A percentile compares a stretch with the other conserved stretches of the same genome.
Conservation (phyloP, 2,329 filamentous ascomycete species). For the Hymenoscyphus infarciens region DNA sequence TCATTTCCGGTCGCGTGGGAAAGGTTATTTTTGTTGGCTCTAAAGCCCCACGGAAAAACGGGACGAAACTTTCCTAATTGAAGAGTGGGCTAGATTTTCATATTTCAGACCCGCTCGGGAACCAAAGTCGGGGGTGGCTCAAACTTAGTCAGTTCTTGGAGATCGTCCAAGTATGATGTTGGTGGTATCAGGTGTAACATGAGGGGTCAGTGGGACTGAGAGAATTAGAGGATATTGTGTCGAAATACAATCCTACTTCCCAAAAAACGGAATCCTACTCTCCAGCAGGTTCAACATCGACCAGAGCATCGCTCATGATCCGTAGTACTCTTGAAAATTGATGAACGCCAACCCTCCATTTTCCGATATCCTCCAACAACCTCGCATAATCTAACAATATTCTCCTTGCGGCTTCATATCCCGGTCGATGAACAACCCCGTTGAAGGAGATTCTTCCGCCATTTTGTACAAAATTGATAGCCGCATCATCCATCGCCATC, state of each 20-base stretch:
- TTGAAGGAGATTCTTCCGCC: constrained; percentile 47
- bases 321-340: constrained; percentile 50
- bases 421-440: constrained; percentile 45
- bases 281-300: constrained; percentile 33
- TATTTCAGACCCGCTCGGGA: not conserved
- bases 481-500: constrained; percentile 32
- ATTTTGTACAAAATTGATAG: constrained; percentile 44
- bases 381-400: constrained; percentile 50
- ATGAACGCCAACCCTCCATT: constrained; percentile 43
- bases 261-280: constrained; percentile 12
- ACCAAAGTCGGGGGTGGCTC: not conserved
- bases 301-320: constrained; percentile 51
- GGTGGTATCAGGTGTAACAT: too few species aligned
- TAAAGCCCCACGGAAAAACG: not conserved
- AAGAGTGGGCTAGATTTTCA: not conserved
- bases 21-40: not conserved
- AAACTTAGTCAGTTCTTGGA: too few species aligned
- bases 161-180: too few species aligned
- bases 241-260: constrained; percentile 12
- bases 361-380: constrained; percentile 49
- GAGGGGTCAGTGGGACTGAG: not conserved
- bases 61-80: not conserved
- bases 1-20: not conserved
- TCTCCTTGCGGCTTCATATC: constrained; percentile 48
- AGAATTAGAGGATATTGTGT: not conserved